These are phyloP conservation scores for Claviceps lovelessii DNA, from an alignment of 2,329 filamentous ascomycete species.

Conservation along the genomic window DNA sequence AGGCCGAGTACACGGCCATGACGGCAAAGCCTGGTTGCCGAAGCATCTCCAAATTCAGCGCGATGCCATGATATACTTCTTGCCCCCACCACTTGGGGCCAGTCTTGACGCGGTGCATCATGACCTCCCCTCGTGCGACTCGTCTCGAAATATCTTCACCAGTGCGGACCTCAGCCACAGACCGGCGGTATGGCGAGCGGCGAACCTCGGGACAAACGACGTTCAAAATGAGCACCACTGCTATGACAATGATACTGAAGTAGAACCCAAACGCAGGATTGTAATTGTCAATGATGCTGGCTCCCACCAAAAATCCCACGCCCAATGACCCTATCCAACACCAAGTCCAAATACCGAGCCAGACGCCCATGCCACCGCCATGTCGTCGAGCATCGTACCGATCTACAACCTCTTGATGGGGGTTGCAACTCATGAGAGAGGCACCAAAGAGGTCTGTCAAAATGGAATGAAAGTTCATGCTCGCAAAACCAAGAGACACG, in stretches of 20 bases:
- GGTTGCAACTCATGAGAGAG: conserved; percentile 56
- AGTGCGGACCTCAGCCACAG: conserved; percentile 48
- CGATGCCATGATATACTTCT: conserved; percentile 56
- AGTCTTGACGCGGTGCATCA: conserved; percentile 57
- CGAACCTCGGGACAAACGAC: conserved; percentile 59
- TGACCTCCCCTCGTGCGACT: conserved; percentile 59
- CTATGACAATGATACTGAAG: conserved; percentile 53
- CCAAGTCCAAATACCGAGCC: conserved; percentile 67
- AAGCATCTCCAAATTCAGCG: conserved; percentile 55
- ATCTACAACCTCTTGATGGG: conserved; percentile 58
- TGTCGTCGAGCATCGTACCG: conserved; percentile 56
- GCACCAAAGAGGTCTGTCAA: conserved; percentile 64
- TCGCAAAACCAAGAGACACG: conserved; percentile 55
- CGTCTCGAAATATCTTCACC: conserved; percentile 38
- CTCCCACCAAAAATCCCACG: conserved; percentile 58
- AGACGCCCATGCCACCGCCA: conserved; percentile 66
- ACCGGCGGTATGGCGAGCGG: conserved; percentile 52
- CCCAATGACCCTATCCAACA: conserved; percentile 59
- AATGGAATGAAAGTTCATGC: conserved; percentile 61
- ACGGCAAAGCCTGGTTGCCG: conserved; percentile 60
- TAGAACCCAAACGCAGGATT: conserved; percentile 65
- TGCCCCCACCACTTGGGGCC: conserved; percentile 66
- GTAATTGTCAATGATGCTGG: conserved; percentile 48
- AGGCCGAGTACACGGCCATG: conserved; percentile 57
- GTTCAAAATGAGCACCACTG: conserved; percentile 52